Conservation (phyloP, 192 early-diverging fungal species). For the Dissophora ornata region DNA sequence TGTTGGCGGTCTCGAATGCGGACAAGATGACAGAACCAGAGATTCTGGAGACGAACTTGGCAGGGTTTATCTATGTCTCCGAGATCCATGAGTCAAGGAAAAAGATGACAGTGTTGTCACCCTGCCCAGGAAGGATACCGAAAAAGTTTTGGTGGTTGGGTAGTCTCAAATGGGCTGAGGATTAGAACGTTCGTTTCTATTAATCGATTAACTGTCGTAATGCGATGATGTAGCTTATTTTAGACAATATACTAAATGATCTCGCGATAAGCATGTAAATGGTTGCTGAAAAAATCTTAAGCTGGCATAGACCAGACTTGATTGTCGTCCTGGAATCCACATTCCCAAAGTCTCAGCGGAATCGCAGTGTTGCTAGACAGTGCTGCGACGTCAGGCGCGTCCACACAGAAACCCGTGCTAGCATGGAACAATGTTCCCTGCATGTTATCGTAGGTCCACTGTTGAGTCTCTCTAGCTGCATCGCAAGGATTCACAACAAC, state of each 20-base stretch:
- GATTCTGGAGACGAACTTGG: slow-evolving; percentile 73
- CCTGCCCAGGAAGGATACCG: slow-evolving; percentile 88
- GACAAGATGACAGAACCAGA: slow-evolving; percentile 61
- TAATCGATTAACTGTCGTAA: too few species aligned
- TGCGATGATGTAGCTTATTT: too few species aligned
- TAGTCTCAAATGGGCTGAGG: slow-evolving; percentile 93
- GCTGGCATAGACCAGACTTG: slow-evolving; percentile 50
- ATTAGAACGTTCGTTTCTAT: slow-evolving; percentile 33
- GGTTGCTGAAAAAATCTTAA: too few species aligned
- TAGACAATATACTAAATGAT: too few species aligned
- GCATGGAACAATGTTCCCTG: slow-evolving; percentile 35
- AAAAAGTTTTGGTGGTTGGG: slow-evolving; percentile 87
- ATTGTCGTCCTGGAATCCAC: slow-evolving; percentile 32
- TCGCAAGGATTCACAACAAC: slow-evolving; percentile 39
- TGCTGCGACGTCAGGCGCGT: slow-evolving; percentile 13
- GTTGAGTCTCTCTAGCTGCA: slow-evolving; percentile 24
- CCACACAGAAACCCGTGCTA: slow-evolving; percentile 26
- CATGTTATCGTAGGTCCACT: slow-evolving; percentile 47
- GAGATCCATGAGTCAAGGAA: slow-evolving; percentile 85
- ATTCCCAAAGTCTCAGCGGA: slow-evolving; percentile 22
- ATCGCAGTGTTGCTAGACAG: background rate
- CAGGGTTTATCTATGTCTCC: slow-evolving; percentile 88
- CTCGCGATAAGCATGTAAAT: background rate
- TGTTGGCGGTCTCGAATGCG: slow-evolving; percentile 85
- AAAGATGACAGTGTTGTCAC: slow-evolving; percentile 87